phyloP scores from a whole-genome alignment of 1,284 basidiomycete species.

The Naganishia cerealis region DNA sequence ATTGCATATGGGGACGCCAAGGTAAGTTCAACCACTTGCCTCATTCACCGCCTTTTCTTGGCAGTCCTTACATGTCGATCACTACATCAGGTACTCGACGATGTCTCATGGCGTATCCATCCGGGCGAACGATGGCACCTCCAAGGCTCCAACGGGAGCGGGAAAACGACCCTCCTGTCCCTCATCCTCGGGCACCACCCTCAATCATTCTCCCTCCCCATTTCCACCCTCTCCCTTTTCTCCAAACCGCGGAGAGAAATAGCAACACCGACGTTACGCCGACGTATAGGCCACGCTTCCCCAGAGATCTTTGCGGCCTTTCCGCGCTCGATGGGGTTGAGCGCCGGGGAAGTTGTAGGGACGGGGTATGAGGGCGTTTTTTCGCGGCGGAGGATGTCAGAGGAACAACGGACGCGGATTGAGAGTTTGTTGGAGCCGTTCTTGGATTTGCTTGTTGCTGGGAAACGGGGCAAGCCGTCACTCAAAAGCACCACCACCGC shows the following conservation, averaged over 20 bases:
- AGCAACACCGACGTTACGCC: conserved; percentile 62
- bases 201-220: conserved; percentile 72
- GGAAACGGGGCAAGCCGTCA: conserved; percentile 23
- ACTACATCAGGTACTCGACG: conserved; percentile 64
- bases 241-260: conserved; percentile 65
- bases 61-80: background rate
- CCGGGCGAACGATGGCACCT: conserved; percentile 84
- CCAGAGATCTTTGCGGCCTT: conserved; percentile 91
- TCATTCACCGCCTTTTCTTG: background rate
- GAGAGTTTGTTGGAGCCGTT: conserved; percentile 64
- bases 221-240: conserved; percentile 65
- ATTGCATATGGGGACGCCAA: conserved; percentile 69
- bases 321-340: conserved; percentile 70
- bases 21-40: conserved; percentile 52
- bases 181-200: conserved; percentile 92
- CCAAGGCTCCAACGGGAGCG: conserved; percentile 83
- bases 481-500: conserved; percentile 2
- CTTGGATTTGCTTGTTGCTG: conserved; percentile 37
- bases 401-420: conserved; percentile 55
- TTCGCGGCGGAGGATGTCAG: conserved; percentile 59
- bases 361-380: conserved; percentile 82
- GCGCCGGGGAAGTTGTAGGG: conserved; percentile 73
- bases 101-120: conserved; percentile 75
- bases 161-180: conserved; percentile 93
- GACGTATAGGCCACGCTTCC: conserved; percentile 73